These are phyloP conservation scores for Babesia sp. DNA, from an alignment of 169 alveolate species.

Conservation along the genomic window DNA sequence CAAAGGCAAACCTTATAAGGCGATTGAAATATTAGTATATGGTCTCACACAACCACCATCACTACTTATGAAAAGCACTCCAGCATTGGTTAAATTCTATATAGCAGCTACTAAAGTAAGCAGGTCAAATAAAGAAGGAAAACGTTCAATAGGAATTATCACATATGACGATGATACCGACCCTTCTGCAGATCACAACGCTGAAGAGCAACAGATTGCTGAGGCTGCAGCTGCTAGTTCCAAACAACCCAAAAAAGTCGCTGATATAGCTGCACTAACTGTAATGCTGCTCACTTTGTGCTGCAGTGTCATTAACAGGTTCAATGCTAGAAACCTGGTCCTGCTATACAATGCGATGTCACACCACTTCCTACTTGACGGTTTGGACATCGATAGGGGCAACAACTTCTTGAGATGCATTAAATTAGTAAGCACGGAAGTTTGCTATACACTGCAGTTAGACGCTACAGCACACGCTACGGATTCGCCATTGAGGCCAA, in stretches of 20 bases:
- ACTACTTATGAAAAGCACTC: conserved; percentile 3
- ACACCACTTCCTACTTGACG: conserved; percentile 8
- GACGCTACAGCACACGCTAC: conserved; percentile 3
- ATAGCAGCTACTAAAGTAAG: conserved; percentile 21
- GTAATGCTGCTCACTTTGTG: conserved; percentile 2
- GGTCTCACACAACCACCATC: neutral
- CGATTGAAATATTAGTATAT: neutral
- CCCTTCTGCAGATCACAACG: too few species aligned
- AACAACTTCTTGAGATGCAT: neutral
- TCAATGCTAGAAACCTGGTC: conserved; percentile 4
- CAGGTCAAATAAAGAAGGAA: neutral
- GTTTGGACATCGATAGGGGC: too few species aligned
- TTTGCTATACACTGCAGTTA: neutral
- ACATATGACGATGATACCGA: too few species aligned
- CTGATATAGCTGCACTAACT: neutral
- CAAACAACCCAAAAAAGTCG: neutral
- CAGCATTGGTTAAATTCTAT: conserved; percentile 31
- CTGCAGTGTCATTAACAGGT: neutral
- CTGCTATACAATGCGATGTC: conserved; percentile 13
- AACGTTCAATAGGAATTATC: neutral
- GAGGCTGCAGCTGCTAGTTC: neutral
- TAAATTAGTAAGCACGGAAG: neutral
- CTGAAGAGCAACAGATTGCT: too few species aligned
- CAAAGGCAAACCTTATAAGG: neutral
- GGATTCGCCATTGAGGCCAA: neutral